phyloP scores from a whole-genome alignment of 768 basidiomycete genomes.

The Gymnopilus junonius region DNA sequence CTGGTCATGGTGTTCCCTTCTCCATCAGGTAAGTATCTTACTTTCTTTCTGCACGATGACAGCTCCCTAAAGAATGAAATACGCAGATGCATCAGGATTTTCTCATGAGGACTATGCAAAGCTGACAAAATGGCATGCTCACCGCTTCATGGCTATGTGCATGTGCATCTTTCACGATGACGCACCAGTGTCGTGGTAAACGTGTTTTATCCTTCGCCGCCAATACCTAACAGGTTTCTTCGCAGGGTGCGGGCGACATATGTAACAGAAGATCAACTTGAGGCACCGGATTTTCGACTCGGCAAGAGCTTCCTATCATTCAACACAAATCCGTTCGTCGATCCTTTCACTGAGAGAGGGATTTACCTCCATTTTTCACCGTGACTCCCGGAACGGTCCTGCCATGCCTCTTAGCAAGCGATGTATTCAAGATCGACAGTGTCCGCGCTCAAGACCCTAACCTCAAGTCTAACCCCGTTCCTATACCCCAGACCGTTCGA shows the following conservation, averaged over 20 bases:
- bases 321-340: not conserved
- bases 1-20: not conserved
- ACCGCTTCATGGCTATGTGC: not conserved
- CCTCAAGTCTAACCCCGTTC: not conserved
- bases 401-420: not conserved
- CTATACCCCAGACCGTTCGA: not conserved
- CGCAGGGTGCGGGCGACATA: not conserved
- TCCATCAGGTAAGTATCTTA: not conserved
- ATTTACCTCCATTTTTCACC: not conserved
- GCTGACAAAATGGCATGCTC: not conserved
- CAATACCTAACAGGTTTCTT: not conserved
- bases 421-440: not conserved
- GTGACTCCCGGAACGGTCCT: not conserved
- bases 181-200: not conserved
- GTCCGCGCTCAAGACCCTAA: not conserved
- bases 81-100: not conserved
- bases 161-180: not conserved
- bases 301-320: not conserved
- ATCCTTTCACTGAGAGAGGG: not conserved
- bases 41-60: not conserved
- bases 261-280: not conserved
- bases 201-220: not conserved
- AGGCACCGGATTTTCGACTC: not conserved
- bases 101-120: not conserved
- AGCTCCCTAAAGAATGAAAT: too few species aligned